Evolutionary conservation across 768 basidiomycete genomes (phyloP).

Genomic region (Mycena vitilis): DNA sequence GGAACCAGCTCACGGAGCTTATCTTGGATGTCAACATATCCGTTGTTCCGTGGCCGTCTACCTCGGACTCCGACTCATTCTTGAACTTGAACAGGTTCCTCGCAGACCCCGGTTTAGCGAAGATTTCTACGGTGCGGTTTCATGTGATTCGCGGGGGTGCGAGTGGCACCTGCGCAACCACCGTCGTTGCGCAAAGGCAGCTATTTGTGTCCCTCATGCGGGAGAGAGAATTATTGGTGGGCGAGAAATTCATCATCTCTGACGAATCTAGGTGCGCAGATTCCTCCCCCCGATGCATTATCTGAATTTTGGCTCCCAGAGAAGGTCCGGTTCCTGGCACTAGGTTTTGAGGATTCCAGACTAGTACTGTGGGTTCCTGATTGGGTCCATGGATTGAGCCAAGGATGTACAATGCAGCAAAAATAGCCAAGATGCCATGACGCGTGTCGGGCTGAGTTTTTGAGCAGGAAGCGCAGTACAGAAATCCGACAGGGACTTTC

Average conservation of each 20-base stretch:
- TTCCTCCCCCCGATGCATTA: background rate
- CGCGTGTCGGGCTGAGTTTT: no score
- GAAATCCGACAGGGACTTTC: no score
- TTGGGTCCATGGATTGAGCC: no score
- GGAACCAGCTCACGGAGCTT: background rate
- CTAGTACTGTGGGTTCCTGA: no score
- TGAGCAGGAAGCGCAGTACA: no score
- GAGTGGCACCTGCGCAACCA: background rate
- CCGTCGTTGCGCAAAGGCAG: background rate
- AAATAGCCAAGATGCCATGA: no score
- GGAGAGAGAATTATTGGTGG: background rate
- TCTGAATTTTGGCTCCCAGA: no score
- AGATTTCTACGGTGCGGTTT: background rate
- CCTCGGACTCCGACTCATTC: background rate
- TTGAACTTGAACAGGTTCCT: background rate
- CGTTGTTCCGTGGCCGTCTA: background rate
- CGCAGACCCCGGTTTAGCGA: background rate
- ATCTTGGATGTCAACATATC: conserved; percentile 6
- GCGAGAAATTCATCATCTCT: background rate
- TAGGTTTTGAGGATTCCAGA: no score
- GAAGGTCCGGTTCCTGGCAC: no score
- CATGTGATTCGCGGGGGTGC: background rate
- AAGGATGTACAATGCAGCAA: no score
- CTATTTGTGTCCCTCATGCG: background rate
- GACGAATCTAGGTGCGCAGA: background rate